A percentile compares a stretch with the other conserved stretches of the same genome.
phyloP scores from a whole-genome alignment of 2,329 filamentous ascomycete genomes.

The Beauveria medogensis region DNA sequence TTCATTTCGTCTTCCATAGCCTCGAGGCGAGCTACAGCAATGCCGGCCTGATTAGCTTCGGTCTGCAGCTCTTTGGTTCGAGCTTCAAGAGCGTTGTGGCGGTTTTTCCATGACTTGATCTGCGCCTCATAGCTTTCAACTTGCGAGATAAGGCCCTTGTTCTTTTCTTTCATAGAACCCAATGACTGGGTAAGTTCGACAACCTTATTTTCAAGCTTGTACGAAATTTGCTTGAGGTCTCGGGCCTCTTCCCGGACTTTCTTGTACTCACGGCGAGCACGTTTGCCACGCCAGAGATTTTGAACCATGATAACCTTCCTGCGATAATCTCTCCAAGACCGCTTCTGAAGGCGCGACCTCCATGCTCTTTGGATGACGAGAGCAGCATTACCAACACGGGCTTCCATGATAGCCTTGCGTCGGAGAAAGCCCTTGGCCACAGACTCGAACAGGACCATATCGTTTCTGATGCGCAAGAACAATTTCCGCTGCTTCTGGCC shows the following conservation, averaged over 20 bases:
- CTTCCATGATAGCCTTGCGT: conserved; percentile 88
- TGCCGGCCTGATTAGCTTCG: conserved; percentile 96
- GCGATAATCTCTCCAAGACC: conserved; percentile 79
- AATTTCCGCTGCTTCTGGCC: conserved; percentile 81
- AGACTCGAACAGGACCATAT: conserved; percentile 83
- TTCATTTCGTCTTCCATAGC: conserved; percentile 95
- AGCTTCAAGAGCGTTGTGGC: conserved; percentile 82
- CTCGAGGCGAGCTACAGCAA: conserved; percentile 80
- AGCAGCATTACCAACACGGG: conserved; percentile 84
- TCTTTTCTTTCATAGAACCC: conserved; percentile 86
- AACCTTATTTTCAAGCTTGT: conserved; percentile 99
- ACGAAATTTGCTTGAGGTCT: conserved; percentile 98
- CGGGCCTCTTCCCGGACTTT: conserved; percentile 86
- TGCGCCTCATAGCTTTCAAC: conserved; percentile 95
- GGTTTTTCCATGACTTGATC: conserved; percentile 90
- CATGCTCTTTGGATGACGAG: conserved; percentile 84
- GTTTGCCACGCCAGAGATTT: conserved; percentile 82
- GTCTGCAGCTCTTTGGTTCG: conserved; percentile 89
- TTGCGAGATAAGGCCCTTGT: conserved; percentile 80
- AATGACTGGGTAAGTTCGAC: conserved; percentile 93
- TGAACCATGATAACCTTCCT: conserved; percentile 85
- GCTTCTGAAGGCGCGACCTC: conserved; percentile 71
- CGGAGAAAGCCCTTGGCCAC: conserved; percentile 86
- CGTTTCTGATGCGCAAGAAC: conserved; percentile 70
- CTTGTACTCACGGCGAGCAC: conserved; percentile 80